Evolutionary conservation across 164 flowering plant genomes (phyloP), one percentile per base, ranked within the genome.

Genomic region (Buxus sempervirens): DNA sequence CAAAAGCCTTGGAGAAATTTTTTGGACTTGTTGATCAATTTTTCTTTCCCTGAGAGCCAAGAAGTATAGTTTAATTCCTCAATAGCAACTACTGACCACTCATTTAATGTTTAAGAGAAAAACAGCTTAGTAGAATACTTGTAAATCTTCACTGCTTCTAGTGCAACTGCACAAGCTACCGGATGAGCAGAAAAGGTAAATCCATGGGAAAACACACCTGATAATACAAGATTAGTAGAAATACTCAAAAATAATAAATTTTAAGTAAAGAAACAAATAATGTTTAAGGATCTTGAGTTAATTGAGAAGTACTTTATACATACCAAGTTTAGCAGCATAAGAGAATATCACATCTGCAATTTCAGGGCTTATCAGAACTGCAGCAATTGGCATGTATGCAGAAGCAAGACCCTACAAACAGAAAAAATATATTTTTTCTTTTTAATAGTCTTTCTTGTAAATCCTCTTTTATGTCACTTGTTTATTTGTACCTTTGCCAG

Each of bases 181-280:
- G 99, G 99, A 70, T 95, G 99, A 63, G 98, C 99, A 63, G 99
- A 92, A 76, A 92, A 92, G 13, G 99, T 95, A 75, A 95, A 95
- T 75, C 99, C 98, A 79, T 95, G 99, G 55, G 94, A 82, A 73
- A 95, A 90, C 18, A 82, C 0, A 69, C 99, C 99, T 95, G 81
- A 62, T 0, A 15, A 65, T 45, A 73, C 21, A 70, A 68, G 56
- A 66, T 54, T 12, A 51, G 24, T 69, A 26, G 48, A 58, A 36
- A n/a, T 18, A 16, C 22, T 41, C 23, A 14, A 32, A 32, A 32
- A 21, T 32, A 32, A 32, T 3, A 32, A 32, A 5, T 59, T 54
- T 3, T 32, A 32, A 7, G 38, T n/a, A n/a, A n/a, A n/a, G n/a
- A n/a, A n/a, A n/a, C n/a, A n/a, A n/a, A n/a, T n/a, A n/a, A n/a